Conservation (phyloP, 1,284 basidiomycete species). For the Peniophora sp. region DNA sequence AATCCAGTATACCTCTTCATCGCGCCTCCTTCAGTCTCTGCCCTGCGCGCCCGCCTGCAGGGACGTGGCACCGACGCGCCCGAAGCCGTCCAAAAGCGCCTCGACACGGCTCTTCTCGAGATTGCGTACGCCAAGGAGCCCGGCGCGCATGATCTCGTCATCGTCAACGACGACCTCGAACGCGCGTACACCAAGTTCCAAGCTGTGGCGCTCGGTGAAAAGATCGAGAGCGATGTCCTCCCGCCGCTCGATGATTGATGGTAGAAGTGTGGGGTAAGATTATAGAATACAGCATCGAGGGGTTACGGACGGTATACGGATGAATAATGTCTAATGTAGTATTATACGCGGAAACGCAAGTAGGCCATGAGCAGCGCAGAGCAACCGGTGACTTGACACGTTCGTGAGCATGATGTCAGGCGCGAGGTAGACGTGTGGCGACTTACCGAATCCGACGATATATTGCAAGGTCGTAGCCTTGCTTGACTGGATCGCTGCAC, state of each 20-base stretch:
- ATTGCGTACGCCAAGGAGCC: conserved; percentile 78
- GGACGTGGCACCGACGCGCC: conserved; percentile 84
- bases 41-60: conserved; percentile 63
- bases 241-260: conserved; percentile 51
- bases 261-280: conserved; percentile 2
- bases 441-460: conserved; percentile 74
- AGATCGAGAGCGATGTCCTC: conserved; percentile 42
- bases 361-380: conserved; percentile 85
- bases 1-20: conserved; percentile 92
- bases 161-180: conserved; percentile 91
- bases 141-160: conserved; percentile 74
- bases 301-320: neutral
- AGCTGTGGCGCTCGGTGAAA: conserved; percentile 63
- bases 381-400: conserved; percentile 76
- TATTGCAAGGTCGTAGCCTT: conserved; percentile 80
- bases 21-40: conserved; percentile 74
- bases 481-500: conserved; percentile 88
- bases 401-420: conserved; percentile 1
- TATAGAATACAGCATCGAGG: no score
- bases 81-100: conserved; percentile 65
- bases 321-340: neutral
- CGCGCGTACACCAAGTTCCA: conserved; percentile 71
- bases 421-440: neutral
- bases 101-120: conserved; percentile 78
- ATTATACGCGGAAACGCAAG: conserved; percentile 55